These are phyloP conservation scores for Tuber melanosporum DNA, from an alignment of 495 filamentous ascomycete genomes.

Conservation along the genomic window DNA sequence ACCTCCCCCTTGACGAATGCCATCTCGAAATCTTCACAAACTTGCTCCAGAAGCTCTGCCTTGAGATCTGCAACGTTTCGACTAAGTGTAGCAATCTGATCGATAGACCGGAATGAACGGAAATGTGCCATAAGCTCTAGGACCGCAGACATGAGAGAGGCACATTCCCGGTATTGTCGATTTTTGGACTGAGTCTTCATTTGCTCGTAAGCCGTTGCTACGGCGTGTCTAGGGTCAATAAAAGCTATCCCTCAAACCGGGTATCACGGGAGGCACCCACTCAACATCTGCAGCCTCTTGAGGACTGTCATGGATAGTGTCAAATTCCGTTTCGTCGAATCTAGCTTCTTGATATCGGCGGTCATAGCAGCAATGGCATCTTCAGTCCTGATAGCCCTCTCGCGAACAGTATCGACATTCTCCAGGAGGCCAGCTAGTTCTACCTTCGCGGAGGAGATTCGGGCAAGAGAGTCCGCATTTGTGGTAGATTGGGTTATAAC, in stretches of 20 bases:
- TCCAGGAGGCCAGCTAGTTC: constrained; percentile 86
- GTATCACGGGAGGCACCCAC: constrained; percentile 19
- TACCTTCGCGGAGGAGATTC: constrained; percentile 81
- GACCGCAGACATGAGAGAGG: constrained; percentile 88
- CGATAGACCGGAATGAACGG: constrained; percentile 93
- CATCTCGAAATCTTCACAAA: constrained; percentile 97
- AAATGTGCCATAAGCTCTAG: constrained; percentile 98
- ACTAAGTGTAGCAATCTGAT: constrained; percentile 91
- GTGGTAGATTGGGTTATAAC: constrained; percentile 76
- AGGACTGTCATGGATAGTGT: constrained; percentile 96
- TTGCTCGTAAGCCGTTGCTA: constrained; percentile 88
- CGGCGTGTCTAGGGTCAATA: constrained; percentile 11
- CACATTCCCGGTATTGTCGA: constrained; percentile 92
- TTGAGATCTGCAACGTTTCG: constrained; percentile 92
- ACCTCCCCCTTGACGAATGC: constrained; percentile 88
- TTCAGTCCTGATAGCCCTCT: constrained; percentile 84
- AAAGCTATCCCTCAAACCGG: neutral
- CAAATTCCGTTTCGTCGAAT: constrained; percentile 92
- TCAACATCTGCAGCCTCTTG: constrained; percentile 96
- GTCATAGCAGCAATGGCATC: constrained; percentile 98
- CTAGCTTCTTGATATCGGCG: constrained; percentile 95
- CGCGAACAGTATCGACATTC: constrained; percentile 91
- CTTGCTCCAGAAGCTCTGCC: constrained; percentile 86
- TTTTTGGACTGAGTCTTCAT: constrained; percentile 74
- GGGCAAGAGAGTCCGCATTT: constrained; percentile 77